These are phyloP conservation scores for Globisporangium spiculum DNA, from an alignment of 352 stramenopile genomes.

Conservation along the genomic window DNA sequence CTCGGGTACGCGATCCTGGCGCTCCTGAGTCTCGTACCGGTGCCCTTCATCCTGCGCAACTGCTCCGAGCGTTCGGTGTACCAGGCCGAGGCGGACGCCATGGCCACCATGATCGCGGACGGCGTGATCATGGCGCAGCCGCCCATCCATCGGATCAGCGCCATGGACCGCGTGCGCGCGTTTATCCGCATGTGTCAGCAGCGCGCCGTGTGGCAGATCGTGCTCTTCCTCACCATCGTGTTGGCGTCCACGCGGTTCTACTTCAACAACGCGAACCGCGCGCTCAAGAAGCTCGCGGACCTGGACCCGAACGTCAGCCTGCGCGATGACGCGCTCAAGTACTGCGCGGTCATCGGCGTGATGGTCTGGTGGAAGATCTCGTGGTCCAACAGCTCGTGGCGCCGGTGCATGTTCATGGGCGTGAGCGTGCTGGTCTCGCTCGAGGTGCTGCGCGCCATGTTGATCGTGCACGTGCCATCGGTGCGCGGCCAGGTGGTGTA, in stretches of 20 bases:
- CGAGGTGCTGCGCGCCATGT: constrained; percentile 55
- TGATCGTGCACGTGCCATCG: constrained; percentile 14
- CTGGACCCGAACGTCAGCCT: constrained; percentile 12
- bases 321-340: constrained; percentile 38
- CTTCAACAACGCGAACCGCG: constrained; percentile 42
- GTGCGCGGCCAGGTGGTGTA: constrained; percentile 37
- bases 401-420: constrained; percentile 23
- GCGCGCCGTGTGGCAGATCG: constrained; percentile 72
- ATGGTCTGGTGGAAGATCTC: constrained; percentile 59
- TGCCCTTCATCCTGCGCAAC: constrained; percentile 64
- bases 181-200: constrained; percentile 72
- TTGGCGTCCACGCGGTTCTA: constrained; percentile 34
- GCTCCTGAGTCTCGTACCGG: constrained; percentile 47
- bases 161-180: constrained; percentile 21
- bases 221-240: constrained; percentile 61
- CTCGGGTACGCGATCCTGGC: constrained; percentile 49
- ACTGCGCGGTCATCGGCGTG: constrained; percentile 44
- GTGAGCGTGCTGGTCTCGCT: constrained; percentile 41
- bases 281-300: constrained; percentile 24
- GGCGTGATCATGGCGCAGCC: constrained; percentile 5
- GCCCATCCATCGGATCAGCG: background rate
- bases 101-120: constrained; percentile 5
- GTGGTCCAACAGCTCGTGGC: constrained; percentile 38
- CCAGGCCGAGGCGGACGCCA: constrained; percentile 22
- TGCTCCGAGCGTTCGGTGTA: constrained; percentile 47